A percentile compares a stretch with the other conserved stretches of the same genome.
These are phyloP conservation scores for Suhomyces vadensis DNA, from an alignment of 805 yeast species.

Conservation along the genomic window DNA sequence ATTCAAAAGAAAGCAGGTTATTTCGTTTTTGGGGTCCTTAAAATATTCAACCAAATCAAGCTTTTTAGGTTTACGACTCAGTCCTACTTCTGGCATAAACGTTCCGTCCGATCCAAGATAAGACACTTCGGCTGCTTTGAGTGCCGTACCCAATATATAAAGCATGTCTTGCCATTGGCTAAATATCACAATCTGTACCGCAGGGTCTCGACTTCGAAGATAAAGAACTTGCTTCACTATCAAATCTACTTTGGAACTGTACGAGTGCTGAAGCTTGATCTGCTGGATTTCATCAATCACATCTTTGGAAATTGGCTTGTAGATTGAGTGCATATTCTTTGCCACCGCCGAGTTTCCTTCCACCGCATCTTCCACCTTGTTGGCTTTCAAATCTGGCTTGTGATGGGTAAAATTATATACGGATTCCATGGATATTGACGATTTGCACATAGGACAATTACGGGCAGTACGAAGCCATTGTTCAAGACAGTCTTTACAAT, in stretches of 20 bases:
- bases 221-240: conserved; percentile 71
- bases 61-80: conserved; percentile 27
- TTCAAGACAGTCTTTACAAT: conserved; percentile 76
- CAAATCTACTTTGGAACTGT: conserved; percentile 86
- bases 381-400: conserved; percentile 52
- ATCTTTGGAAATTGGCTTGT: conserved; percentile 45
- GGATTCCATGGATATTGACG: conserved; percentile 47
- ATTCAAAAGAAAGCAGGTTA: conserved; percentile 84
- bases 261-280: conserved; percentile 39
- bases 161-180: conserved; percentile 88
- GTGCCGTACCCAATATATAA: conserved; percentile 62
- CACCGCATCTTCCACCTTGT: conserved; percentile 34
- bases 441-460: conserved; percentile 83
- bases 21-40: conserved; percentile 52
- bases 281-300: conserved; percentile 46
- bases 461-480: conserved; percentile 64
- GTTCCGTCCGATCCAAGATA: conserved; percentile 56
- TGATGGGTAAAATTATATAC: conserved; percentile 70
- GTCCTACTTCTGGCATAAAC: conserved; percentile 31
- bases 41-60: conserved; percentile 55
- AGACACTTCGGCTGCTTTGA: conserved; percentile 56
- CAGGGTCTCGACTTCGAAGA: conserved; percentile 55
- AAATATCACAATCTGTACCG: conserved; percentile 79
- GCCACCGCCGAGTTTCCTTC: conserved; percentile 9
- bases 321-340: conserved; percentile 38